These are phyloP conservation scores for Vigna reflexopilosa DNA, from an alignment of 306 rosid genomes.

Conservation along the genomic window DNA sequence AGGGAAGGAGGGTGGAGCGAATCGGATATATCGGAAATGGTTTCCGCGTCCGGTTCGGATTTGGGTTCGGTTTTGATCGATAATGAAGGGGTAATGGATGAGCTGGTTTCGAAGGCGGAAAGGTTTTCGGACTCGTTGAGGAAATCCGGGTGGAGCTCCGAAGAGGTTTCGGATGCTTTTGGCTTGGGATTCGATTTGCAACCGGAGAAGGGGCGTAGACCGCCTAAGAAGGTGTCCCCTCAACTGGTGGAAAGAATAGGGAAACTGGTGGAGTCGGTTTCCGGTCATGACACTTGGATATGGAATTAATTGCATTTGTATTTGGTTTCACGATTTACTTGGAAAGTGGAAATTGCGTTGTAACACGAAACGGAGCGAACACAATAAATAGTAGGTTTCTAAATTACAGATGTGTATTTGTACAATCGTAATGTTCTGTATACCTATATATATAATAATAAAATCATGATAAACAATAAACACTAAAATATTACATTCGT, in stretches of 20 bases:
- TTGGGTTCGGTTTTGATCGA: conserved; percentile 68
- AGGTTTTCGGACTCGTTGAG: conserved; percentile 77
- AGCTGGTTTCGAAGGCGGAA: conserved; percentile 72
- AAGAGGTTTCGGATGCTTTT: conserved; percentile 82
- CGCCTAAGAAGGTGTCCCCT: conserved; percentile 74
- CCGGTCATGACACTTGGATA: conserved; percentile 53
- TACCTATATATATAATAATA: neutral
- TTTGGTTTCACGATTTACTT: conserved; percentile 8
- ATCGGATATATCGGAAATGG: conserved; percentile 76
- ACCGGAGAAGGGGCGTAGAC: conserved; percentile 68
- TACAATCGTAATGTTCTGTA: neutral
- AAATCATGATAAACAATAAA: neutral
- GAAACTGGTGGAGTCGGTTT: conserved; percentile 78
- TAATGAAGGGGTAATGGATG: conserved; percentile 75
- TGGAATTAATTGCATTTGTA: neutral
- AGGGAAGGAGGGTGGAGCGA: conserved; percentile 91
- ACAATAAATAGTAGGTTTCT: conserved; percentile 33
- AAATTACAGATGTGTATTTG: neutral
- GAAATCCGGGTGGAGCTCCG: conserved; percentile 97
- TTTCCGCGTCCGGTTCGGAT: conserved; percentile 57
- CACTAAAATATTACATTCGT: neutral
- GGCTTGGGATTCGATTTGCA: conserved; percentile 83
- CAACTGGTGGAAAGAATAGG: conserved; percentile 66
- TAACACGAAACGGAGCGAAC: conserved; percentile 20
- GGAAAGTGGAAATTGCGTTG: conserved; percentile 48